Base-by-base conservation (phyloP, 2,329 filamentous ascomycete genomes). In the Kalmusia sp. region DNA sequence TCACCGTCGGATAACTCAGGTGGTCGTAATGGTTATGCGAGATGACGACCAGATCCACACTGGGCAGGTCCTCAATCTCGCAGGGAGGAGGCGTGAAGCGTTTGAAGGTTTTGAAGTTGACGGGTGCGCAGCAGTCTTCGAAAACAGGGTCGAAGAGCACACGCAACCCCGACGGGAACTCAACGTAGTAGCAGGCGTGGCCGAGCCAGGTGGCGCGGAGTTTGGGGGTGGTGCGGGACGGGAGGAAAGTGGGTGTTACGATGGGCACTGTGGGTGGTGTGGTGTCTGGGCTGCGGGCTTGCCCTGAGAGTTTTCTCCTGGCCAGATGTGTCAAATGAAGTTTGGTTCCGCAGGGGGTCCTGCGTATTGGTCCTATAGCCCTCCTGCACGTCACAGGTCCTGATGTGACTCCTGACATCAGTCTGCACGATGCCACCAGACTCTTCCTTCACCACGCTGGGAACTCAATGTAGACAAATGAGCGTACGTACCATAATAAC, bases 91-190 rank as follows among this genome's bases (percentile, higher is more conserved):
- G 81, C 0, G 93, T 96, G 75, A 85, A 96, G 44, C 93, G 83
- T 75, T 90, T 90, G 2, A 93, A 89, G 0, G 86, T 86, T 51
- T 90, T 67, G 61, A 86, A 87, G 31, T 80, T 81, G 62, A 93
- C 80, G 0, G 93, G 93, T 25, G 88, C 87, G 77, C 93, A 97
- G 64, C 91, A 87, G 58, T 92, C 86, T 71, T 93, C 91, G 62
- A 97, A 96, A 28, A 97, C 93, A 1, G 93, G 93, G 68, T 97
- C 93, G 72, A 96, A 97, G 3, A 98, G 84, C 3, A 96, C 91
- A 49, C 93, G 87, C 48, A 98, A 80, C 1, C 93, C 93, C 12
- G 84, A 83, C 1, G 92, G 92, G 66, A 93, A 97, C 74, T 97
- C 93, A 63, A 96, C 86, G 67, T 91, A 93, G 78, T 92, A 96